Evolutionary conservation across 805 yeast genomes (phyloP).

Genomic region (Helenozyma rhizophorensis): DNA sequence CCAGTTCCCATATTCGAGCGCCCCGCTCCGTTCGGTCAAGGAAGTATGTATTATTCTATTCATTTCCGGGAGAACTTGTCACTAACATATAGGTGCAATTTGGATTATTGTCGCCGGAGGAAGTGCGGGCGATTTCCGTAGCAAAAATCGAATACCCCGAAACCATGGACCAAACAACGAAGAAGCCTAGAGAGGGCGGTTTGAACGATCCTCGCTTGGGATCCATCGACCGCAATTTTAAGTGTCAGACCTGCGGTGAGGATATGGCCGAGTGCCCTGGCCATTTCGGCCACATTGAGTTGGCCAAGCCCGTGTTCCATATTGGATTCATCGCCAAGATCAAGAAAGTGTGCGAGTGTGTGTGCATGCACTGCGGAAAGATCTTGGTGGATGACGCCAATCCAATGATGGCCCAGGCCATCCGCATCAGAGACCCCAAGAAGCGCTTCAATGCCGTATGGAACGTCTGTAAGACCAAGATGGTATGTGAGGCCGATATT

Average conservation of each 20-base stretch:
- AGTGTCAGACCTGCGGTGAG: conserved; percentile 99
- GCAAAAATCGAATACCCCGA: conserved; percentile 98
- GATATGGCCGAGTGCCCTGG: conserved; percentile 99
- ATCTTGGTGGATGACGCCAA: conserved; percentile 79
- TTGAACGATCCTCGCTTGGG: conserved; percentile 96
- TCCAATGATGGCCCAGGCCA: conserved; percentile 79
- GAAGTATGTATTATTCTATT: conserved; percentile 55
- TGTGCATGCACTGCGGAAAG: conserved; percentile 99
- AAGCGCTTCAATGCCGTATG: conserved; percentile 96
- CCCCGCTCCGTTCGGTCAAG: conserved; percentile 94
- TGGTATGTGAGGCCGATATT: conserved; percentile 89
- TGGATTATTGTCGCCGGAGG: conserved; percentile 97
- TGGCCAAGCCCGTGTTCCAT: conserved; percentile 98
- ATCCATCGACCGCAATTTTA: conserved; percentile 92
- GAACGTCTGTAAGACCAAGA: conserved; percentile 85
- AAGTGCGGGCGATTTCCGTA: conserved; percentile 90
- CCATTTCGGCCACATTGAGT: conserved; percentile 97
- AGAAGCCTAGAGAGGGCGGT: conserved; percentile 95
- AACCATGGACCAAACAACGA: conserved; percentile 97
- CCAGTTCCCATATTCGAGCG: conserved; percentile 89
- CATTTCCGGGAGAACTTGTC: background rate
- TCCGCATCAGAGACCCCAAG: conserved; percentile 87
- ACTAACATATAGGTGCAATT: conserved; percentile 66
- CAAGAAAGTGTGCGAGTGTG: conserved; percentile 92
- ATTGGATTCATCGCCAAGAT: conserved; percentile 94